Base-by-base conservation (phyloP, 139 green algal species). In the Chlorella ohadii region DNA sequence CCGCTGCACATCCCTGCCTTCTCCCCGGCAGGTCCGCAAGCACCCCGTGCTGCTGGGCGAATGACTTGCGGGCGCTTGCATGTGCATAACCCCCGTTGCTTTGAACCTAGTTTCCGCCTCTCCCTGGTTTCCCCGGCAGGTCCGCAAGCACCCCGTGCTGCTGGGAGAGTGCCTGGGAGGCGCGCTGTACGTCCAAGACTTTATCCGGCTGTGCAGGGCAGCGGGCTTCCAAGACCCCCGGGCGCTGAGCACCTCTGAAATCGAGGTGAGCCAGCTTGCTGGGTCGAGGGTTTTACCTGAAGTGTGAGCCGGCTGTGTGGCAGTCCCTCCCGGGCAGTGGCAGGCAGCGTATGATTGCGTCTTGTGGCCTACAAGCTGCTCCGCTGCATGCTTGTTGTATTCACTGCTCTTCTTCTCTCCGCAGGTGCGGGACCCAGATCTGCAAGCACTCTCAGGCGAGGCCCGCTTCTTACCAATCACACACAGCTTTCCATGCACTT, bases 131-230 rank as follows among this genome's bases (percentile, higher is more conserved):
- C 70, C 1, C n/a, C 64, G 89, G 81, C 87, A 96, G 90, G 89
- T 97, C 51, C 72, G 86, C 74, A 87, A 31, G 6, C 86, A 90
- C 80, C 82, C 75, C 16, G 82, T 90, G 39, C 81, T 98, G 22
- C 90, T 95, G 73, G 96, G 96, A 2, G 97, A 99, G 89, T 99
- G 97, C 91, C 89, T 99, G 17, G 94, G 94, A 15, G 97, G 97
- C 0, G 96, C 97, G 2, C 86, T 99, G 28, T 98, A 98, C 88
- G 81, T 93, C 39, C 92, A 98, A 44, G 97, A 99, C 90, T 99
- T 99, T 79, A 64, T 95, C 39, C 77, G 92, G 6, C 84, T 98
- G 20, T 92, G 91, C 67, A 71, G 73, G 1, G 68, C 94, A 74
- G 93, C 92, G 3, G 97, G 97, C 1, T 99, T 99, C 85, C 85